Conservation (phyloP, 2,329 filamentous ascomycete species). For the Calonectria hawksworthii region DNA sequence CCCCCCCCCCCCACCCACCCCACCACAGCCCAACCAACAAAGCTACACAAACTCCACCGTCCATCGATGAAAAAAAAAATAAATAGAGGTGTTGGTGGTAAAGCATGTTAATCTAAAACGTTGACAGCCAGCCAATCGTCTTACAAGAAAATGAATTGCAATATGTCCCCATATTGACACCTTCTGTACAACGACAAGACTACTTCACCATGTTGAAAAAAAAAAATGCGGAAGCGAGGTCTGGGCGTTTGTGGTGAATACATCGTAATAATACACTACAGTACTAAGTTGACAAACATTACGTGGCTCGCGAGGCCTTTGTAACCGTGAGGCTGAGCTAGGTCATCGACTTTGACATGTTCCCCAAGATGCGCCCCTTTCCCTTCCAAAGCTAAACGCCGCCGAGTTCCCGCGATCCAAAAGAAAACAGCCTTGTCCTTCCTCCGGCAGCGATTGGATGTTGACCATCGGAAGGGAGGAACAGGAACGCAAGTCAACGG, state of each 20-base stretch:
- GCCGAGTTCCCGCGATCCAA: not conserved
- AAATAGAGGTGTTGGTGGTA: not conserved
- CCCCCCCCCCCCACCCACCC: no score
- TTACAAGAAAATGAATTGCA: conserved; percentile 7
- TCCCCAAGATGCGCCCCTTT: conserved; percentile 34
- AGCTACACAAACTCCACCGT: conserved; percentile 8
- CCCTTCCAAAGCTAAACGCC: conserved; percentile 25
- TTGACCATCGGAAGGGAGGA: not conserved
- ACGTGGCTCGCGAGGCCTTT: conserved; percentile 37
- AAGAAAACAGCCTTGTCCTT: not conserved
- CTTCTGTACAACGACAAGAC: not conserved
- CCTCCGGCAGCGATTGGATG: not conserved
- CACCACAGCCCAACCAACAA: not conserved
- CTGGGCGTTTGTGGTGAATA: not conserved
- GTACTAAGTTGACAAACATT: conserved; percentile 44
- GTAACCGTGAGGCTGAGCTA: conserved; percentile 26
- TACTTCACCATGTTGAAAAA: not conserved
- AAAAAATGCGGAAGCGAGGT: not conserved
- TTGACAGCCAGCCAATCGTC: conserved; percentile 19
- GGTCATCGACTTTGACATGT: conserved; percentile 30
- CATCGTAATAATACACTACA: conserved; percentile 37
- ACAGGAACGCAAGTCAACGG: not conserved
- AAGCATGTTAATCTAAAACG: not conserved
- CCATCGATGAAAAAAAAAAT: not conserved
- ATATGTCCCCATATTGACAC: not conserved